phyloP scores from a whole-genome alignment of 2,329 filamentous ascomycete genomes.

The Coleophoma eucalyptorum region DNA sequence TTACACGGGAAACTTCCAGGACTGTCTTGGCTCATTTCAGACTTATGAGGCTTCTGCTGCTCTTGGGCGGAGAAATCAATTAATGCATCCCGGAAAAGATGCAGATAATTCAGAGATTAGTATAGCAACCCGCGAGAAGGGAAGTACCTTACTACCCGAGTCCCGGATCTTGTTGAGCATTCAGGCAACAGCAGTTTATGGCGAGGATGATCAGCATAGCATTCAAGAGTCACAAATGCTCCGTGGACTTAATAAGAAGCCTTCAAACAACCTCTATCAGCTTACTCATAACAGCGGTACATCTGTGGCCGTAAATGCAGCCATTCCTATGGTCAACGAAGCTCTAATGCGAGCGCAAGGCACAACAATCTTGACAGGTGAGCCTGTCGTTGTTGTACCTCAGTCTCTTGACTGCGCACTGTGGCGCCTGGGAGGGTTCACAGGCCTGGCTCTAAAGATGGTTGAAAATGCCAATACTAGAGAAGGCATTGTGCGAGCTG shows the following conservation, averaged over 20 bases:
- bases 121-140: constrained; percentile 80
- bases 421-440: constrained; percentile 91
- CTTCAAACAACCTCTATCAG: constrained; percentile 63
- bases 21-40: constrained; percentile 91
- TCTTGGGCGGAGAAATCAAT: constrained; percentile 86
- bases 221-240: constrained; percentile 71
- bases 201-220: constrained; percentile 72
- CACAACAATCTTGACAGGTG: constrained; percentile 76
- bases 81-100: constrained; percentile 83
- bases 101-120: constrained; percentile 83
- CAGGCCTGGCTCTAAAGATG: constrained; percentile 78
- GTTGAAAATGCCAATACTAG: constrained; percentile 71
- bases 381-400: constrained; percentile 76
- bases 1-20: constrained; percentile 95
- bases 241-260: constrained; percentile 69
- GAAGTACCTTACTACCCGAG: constrained; percentile 77
- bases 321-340: constrained; percentile 82
- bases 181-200: constrained; percentile 74
- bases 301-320: constrained; percentile 81
- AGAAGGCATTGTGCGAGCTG: constrained; percentile 69
- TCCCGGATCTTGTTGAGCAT: constrained; percentile 78
- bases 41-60: constrained; percentile 93
- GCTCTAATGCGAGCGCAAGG: constrained; percentile 80
- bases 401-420: constrained; percentile 86
- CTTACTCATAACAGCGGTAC: constrained; percentile 71